Conservation (phyloP, 2,329 filamentous ascomycete genomes). For the Colletotrichum noveboracense region DNA sequence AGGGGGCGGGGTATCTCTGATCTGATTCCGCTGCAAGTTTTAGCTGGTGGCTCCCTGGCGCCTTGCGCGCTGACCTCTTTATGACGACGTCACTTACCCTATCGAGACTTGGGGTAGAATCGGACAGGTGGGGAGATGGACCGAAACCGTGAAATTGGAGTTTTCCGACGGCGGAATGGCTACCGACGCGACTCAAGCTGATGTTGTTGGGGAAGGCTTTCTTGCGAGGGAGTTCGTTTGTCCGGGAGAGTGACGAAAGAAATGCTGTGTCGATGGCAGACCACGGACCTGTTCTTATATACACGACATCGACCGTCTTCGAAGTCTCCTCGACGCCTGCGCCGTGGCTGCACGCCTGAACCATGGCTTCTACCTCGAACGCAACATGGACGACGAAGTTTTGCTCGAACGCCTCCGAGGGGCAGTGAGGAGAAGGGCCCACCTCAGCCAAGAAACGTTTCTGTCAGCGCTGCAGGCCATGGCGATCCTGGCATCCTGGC, state of each 20-base stretch:
- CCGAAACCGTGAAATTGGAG: slow-evolving; percentile 8
- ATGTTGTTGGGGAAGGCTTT: background rate
- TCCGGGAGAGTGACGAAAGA: background rate
- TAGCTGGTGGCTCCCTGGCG: slow-evolving; percentile 9
- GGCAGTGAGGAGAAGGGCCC: background rate
- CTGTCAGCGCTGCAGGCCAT: slow-evolving; percentile 11
- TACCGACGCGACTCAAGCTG: background rate
- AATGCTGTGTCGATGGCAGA: background rate
- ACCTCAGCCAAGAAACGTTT: slow-evolving; percentile 4
- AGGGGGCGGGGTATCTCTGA: slow-evolving; percentile 17
- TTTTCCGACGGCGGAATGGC: slow-evolving; percentile 1
- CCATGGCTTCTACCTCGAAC: background rate
- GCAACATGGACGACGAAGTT: background rate
- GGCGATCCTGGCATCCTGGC: background rate
- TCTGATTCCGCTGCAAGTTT: slow-evolving; percentile 4
- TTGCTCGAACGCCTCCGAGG: background rate
- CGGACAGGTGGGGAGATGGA: slow-evolving; percentile 4
- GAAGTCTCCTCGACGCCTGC: background rate
- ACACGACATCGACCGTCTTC: background rate
- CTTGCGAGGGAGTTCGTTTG: background rate
- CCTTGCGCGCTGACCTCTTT: slow-evolving; percentile 11
- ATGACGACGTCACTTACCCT: slow-evolving; percentile 19
- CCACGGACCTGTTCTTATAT: background rate
- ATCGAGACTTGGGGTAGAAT: background rate
- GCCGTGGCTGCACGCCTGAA: background rate